Evolutionary conservation across 2,329 filamentous ascomycete species (phyloP).

Genomic region (Pseudocercospora musae): DNA sequence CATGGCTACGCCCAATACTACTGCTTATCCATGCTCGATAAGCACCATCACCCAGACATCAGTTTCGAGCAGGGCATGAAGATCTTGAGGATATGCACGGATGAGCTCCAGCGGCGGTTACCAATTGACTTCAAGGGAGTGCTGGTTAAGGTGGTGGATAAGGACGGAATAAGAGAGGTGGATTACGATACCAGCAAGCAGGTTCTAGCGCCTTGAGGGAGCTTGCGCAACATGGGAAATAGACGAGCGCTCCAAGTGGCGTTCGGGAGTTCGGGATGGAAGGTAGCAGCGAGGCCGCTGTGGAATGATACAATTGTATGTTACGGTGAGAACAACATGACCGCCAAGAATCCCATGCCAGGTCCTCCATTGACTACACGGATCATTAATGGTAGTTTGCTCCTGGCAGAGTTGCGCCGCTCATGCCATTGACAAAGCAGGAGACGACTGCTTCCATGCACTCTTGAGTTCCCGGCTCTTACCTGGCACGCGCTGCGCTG

Average conservation of each 20-base stretch:
- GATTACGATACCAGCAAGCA: slow-evolving; percentile 67
- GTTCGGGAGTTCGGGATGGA: not conserved
- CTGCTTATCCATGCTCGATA: slow-evolving; percentile 94
- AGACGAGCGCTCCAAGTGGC: not conserved
- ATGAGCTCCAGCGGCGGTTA: slow-evolving; percentile 93
- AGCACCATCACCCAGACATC: slow-evolving; percentile 97
- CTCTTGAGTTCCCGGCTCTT: not conserved
- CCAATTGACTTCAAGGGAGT: slow-evolving; percentile 98
- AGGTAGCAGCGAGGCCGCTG: not conserved
- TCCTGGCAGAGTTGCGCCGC: not conserved
- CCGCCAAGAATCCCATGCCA: not conserved
- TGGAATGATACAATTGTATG: not conserved
- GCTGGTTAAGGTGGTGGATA: slow-evolving; percentile 86
- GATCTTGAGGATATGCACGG: slow-evolving; percentile 89
- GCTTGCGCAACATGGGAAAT: not conserved
- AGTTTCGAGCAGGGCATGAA: slow-evolving; percentile 84
- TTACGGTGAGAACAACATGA: not conserved
- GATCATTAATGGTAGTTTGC: not conserved
- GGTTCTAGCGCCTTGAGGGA: slow-evolving; percentile 30
- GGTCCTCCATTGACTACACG: not conserved
- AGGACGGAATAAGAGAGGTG: slow-evolving; percentile 83
- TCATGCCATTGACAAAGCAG: not conserved
- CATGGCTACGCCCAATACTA: slow-evolving; percentile 99
- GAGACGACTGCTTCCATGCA: not conserved
- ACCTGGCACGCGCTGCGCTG: not conserved